Conservation (phyloP, 371 early-diverging fungal species). For the Mucor racemosus region DNA sequence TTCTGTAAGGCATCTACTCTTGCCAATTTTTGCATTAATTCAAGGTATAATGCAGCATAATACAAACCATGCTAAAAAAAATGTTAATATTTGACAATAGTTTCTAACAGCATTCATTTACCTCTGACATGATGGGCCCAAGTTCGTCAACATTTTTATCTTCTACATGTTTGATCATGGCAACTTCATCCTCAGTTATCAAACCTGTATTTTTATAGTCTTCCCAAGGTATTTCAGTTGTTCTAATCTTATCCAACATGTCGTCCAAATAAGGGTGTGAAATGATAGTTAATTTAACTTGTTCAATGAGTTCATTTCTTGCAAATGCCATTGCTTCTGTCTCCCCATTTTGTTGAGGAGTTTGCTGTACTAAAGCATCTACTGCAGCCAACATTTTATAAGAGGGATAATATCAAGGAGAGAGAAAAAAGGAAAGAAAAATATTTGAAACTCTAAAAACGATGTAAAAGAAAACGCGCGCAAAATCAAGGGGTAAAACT, state of each 20-base stretch:
- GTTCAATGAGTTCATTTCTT: slow-evolving; percentile 31
- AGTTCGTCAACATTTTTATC: slow-evolving; percentile 55
- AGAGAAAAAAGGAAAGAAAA: not conserved
- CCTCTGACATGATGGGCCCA: slow-evolving; percentile 50
- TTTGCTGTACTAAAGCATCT: not conserved
- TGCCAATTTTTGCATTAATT: slow-evolving; percentile 78
- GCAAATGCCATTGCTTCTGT: slow-evolving; percentile 16
- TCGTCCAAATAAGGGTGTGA: slow-evolving; percentile 86
- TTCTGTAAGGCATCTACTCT: slow-evolving; percentile 90
- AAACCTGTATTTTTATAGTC: slow-evolving; percentile 46
- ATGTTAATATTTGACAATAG: not conserved
- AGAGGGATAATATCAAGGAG: not conserved
- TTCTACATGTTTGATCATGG: slow-evolving; percentile 65
- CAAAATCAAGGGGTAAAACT: slow-evolving; percentile 24
- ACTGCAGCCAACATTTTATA: slow-evolving; percentile 10
- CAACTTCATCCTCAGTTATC: slow-evolving; percentile 80
- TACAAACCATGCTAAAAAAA: slow-evolving; percentile 42
- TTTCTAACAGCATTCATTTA: slow-evolving; percentile 7
- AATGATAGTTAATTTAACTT: slow-evolving; percentile 68
- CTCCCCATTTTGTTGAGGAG: not conserved
- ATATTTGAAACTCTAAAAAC: not conserved
- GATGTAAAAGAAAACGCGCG: not conserved
- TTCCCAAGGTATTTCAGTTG: slow-evolving; percentile 87
- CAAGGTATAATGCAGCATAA: slow-evolving; percentile 70
- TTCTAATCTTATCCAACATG: slow-evolving; percentile 66